Evolutionary conservation across 2,329 filamentous ascomycete species (phyloP).

Genomic region (Apiospora hydei): DNA sequence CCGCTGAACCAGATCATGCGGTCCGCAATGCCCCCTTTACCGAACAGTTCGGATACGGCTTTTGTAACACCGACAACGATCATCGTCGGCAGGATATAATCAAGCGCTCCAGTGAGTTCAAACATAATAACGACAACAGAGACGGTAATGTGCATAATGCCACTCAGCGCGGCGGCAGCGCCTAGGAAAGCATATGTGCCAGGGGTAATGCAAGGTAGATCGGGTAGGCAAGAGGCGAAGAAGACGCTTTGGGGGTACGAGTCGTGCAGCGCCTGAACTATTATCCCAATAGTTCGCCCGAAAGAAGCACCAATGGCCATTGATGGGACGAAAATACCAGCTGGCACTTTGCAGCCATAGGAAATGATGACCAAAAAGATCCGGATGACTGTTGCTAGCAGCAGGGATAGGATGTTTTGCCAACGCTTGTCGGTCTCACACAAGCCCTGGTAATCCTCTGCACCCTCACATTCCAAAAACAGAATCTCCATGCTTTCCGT

Average conservation of each 20-base stretch:
- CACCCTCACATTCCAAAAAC: constrained; percentile 91
- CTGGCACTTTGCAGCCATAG: constrained; percentile 97
- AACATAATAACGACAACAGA: constrained; percentile 99
- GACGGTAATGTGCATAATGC: constrained; percentile 98
- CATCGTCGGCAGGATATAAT: constrained; percentile 98
- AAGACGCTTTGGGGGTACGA: constrained; percentile 82
- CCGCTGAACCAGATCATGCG: constrained; percentile 99
- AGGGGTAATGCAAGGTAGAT: constrained; percentile 94
- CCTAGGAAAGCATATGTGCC: constrained; percentile 97
- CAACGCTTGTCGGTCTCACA: constrained; percentile 82
- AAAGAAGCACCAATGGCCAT: constrained; percentile 98
- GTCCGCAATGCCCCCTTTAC: constrained; percentile 96
- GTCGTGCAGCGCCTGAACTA: constrained; percentile 89
- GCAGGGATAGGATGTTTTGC: constrained; percentile 79
- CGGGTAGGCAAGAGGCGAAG: constrained; percentile 87
- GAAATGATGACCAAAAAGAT: constrained; percentile 90
- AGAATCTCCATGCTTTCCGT: constrained; percentile 99
- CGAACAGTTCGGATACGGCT: constrained; percentile 86
- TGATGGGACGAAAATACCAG: constrained; percentile 96
- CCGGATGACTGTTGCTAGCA: constrained; percentile 81
- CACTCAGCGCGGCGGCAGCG: constrained; percentile 87
- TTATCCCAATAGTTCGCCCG: constrained; percentile 90
- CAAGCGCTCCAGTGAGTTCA: constrained; percentile 94
- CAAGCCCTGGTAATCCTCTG: constrained; percentile 86
- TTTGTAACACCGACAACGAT: constrained; percentile 98